Base-by-base conservation (phyloP, 345 rosid genomes). In the Leavenworthia alabamica region DNA sequence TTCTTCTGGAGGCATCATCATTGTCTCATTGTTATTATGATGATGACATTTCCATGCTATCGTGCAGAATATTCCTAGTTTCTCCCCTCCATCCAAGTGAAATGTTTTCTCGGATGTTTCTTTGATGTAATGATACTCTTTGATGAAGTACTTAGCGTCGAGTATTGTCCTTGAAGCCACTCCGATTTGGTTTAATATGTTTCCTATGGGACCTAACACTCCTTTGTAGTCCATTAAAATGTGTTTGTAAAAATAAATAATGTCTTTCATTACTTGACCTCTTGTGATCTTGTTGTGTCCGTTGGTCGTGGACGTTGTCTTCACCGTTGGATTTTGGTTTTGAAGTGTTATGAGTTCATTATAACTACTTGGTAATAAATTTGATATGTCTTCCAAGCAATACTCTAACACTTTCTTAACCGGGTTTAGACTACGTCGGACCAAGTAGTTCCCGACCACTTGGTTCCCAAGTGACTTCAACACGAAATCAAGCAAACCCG, bases 391-490 rank as follows among this genome's bases (percentile, higher is more conserved):
- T 68, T 92, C 96, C 67, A 92, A 60, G 78, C 91, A 81, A 69
- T 86, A 92, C 48, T 92, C 98, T 3, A 86, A 64, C 27, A 92
- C 89, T 71, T 92, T 92, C 3, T 93, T 92, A 39, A 92, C 97
- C 0, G 98, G 98, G 26, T 92, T 92, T 64, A 92, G 56, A 73
- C 94, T 79, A 3, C 98, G 81, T 6, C 93, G 93, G 26, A 92
- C 94, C 46, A 92, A 63, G 53, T 83, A 86, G n/a, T 82, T 89
- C 9, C 98, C 97, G 1, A 89, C 95, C 3, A 86, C 75, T 20
- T 85, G 98, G 53, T 92, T 92, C 23, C 98, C 98, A 0, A 92
- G 87, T 0, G 98, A 92, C 45, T 92, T 89, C 7, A 92, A 85
- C 39, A 86, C 93, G 15, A 86, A 89, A 66, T 92, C 97, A 8